Conservation (phyloP, 148 eudicot genomes). For the Mesembryanthemum crystallinum region DNA sequence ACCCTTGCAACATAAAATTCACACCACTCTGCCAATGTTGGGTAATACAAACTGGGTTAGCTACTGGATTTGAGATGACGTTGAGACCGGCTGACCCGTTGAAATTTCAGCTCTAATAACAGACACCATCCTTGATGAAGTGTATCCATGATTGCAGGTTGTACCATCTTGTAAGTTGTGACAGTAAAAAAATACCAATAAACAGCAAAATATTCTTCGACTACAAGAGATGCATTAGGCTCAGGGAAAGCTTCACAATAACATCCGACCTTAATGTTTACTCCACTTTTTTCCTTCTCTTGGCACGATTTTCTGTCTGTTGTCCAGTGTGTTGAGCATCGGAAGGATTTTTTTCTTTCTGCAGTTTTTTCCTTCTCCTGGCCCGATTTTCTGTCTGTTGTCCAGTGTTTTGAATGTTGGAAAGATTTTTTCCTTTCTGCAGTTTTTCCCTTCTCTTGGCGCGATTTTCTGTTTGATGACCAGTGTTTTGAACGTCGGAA, state of each 20-base stretch:
- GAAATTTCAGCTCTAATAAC: no score
- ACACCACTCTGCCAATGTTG: no score
- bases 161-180: neutral
- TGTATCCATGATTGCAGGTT: no score
- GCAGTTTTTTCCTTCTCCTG: no score
- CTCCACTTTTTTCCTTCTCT: slow-evolving; percentile 47
- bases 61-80: no score
- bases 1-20: neutral
- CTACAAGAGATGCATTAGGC: neutral
- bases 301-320: slow-evolving; percentile 42
- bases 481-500: slow-evolving; percentile 10
- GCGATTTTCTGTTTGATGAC: slow-evolving; percentile 35
- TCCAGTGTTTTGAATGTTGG: slow-evolving; percentile 19
- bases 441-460: slow-evolving; percentile 55
- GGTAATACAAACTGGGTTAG: no score
- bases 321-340: slow-evolving; percentile 13
- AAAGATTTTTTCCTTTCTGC: slow-evolving; percentile 25
- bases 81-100: no score
- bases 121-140: no score
- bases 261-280: slow-evolving; percentile 5
- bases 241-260: neutral
- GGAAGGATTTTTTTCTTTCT: slow-evolving; percentile 21
- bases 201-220: neutral
- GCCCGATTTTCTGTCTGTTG: slow-evolving; percentile 37
- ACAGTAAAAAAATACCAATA: neutral